These are phyloP conservation scores for Fagopyrum esculentum DNA, from an alignment of 148 eudicot genomes.

Conservation along the genomic window DNA sequence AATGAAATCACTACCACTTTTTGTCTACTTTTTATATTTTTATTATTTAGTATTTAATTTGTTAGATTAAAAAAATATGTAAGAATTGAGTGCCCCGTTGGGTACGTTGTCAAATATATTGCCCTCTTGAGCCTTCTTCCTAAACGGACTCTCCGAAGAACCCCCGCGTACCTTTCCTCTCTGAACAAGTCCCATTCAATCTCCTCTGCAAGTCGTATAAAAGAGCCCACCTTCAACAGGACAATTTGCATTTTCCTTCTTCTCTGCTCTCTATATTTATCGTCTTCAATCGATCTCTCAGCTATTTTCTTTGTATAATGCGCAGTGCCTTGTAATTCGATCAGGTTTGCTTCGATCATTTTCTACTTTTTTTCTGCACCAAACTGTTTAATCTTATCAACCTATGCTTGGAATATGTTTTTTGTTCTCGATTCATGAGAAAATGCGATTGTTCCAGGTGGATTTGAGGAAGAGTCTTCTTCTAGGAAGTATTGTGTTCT, in stretches of 20 bases:
- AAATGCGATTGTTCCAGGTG: conserved; percentile 11
- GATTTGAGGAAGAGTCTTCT: conserved; percentile 12
- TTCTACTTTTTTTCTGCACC: not conserved
- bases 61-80: not conserved
- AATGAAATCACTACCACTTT: too few species aligned
- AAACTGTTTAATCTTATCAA: not conserved
- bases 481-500: not conserved
- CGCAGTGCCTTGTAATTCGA: conserved; percentile 14
- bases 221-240: not conserved
- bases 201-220: conserved; percentile 2
- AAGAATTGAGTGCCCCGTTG: not conserved
- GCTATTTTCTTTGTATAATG: conserved; percentile 11
- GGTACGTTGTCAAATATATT: not conserved
- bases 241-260: not conserved
- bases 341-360: conserved; percentile 17
- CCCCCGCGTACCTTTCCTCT: conserved; percentile 9
- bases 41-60: not conserved
- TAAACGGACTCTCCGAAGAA: conserved; percentile 43
- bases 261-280: not conserved
- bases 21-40: too few species aligned
- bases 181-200: conserved; percentile 2
- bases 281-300: not conserved
- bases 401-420: not conserved
- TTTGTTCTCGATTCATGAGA: not conserved
- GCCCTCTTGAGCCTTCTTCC: not conserved